phyloP scores from a whole-genome alignment of 1,284 basidiomycete species.

The Ceratobasidium sp. region DNA sequence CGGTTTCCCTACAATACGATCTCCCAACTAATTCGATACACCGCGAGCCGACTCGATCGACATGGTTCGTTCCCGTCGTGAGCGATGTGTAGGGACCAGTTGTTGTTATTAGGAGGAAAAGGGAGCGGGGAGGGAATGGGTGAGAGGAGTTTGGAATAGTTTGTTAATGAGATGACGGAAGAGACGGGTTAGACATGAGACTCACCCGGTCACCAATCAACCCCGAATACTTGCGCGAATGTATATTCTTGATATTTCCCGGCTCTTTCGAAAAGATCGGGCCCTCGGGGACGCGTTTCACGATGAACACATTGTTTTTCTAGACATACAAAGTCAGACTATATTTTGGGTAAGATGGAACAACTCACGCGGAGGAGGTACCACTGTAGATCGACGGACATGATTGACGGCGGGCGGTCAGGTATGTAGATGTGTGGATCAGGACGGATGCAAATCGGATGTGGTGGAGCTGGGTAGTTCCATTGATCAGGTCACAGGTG shows the following conservation, averaged over 20 bases:
- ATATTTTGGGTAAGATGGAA: not conserved
- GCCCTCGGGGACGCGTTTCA: slow-evolving; percentile 79
- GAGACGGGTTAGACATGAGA: not conserved
- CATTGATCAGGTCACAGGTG: too few species aligned
- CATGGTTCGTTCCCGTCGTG: too few species aligned
- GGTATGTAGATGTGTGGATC: slow-evolving; percentile 30
- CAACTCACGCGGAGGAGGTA: slow-evolving; percentile 86
- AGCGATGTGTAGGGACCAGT: too few species aligned
- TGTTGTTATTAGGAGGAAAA: too few species aligned
- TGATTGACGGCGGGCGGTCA: slow-evolving; percentile 36
- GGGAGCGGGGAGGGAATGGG: too few species aligned
- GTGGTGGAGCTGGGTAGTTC: too few species aligned
- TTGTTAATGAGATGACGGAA: too few species aligned
- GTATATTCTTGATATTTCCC: slow-evolving; percentile 89
- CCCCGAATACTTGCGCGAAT: slow-evolving; percentile 92
- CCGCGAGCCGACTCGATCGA: too few species aligned
- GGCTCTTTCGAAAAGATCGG: slow-evolving; percentile 87
- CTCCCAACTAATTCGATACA: too few species aligned
- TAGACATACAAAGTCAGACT: slow-evolving; percentile 55
- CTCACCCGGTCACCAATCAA: slow-evolving; percentile 84
- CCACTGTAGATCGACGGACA: slow-evolving; percentile 88
- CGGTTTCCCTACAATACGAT: too few species aligned
- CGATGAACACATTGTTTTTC: slow-evolving; percentile 88
- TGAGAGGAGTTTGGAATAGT: too few species aligned
- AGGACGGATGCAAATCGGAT: slow-evolving; percentile 35